Conservation (phyloP, 192 early-diverging fungal species). For the Chytriomyces sp. region DNA sequence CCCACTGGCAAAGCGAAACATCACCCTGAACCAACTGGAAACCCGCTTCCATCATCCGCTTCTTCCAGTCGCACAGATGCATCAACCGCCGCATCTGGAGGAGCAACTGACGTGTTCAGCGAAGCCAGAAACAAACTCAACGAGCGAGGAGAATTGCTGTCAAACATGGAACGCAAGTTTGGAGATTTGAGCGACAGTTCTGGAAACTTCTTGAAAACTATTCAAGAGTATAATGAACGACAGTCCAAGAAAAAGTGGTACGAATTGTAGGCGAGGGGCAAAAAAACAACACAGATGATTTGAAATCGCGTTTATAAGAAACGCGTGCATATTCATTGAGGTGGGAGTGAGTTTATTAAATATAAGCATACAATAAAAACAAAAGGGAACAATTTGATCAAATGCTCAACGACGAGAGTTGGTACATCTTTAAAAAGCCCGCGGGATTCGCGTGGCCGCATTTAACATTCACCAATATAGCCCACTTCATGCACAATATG, state of each 20-base stretch:
- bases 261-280: slow-evolving; percentile 48
- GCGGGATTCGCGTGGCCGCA: background rate
- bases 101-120: background rate
- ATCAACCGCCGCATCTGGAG: background rate
- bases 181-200: slow-evolving; percentile 59
- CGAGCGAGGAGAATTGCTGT: slow-evolving; percentile 71
- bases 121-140: slow-evolving; percentile 52
- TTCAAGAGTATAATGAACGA: slow-evolving; percentile 64
- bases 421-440: no score
- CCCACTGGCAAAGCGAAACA: background rate
- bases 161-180: slow-evolving; percentile 63
- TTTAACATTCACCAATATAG: slow-evolving; percentile 73
- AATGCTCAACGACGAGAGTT: no score
- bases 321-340: no score
- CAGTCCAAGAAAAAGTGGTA: slow-evolving; percentile 75
- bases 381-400: no score
- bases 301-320: no score
- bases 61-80: background rate
- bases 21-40: background rate
- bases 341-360: no score
- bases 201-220: slow-evolving; percentile 60
- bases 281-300: background rate
- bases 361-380: no score
- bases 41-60: background rate
- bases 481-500: slow-evolving; percentile 94